Percentiles rank a stretch among this genome's conserved stretches.
Conservation (phyloP, 2,329 filamentous ascomycete genomes). For the Thelonectria discophora region DNA sequence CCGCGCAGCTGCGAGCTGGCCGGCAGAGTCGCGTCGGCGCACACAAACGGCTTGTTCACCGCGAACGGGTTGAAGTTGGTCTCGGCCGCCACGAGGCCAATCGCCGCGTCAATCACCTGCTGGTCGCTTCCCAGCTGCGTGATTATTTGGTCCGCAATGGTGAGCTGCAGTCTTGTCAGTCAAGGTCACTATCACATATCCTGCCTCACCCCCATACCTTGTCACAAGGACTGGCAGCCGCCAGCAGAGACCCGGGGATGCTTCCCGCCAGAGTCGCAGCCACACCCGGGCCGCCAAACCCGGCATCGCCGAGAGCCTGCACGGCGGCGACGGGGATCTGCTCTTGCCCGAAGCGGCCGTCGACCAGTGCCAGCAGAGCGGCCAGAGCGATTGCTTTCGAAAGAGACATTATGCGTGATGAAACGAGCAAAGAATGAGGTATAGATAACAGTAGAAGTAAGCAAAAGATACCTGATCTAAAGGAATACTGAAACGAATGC, state of each 20-base stretch:
- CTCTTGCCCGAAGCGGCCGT: constrained; percentile 72
- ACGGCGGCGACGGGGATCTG: constrained; percentile 66
- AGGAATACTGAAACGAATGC: constrained; percentile 41
- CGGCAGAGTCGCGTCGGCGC: constrained; percentile 69
- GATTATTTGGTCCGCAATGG: constrained; percentile 71
- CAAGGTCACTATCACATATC: not conserved
- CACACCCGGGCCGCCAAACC: constrained; percentile 65
- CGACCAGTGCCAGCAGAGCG: constrained; percentile 50
- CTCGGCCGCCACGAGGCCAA: constrained; percentile 71
- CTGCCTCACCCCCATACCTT: constrained; percentile 54
- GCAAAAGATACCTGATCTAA: constrained; percentile 32
- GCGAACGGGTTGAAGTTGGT: constrained; percentile 78
- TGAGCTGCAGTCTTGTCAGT: constrained; percentile 55
- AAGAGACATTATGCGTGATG: constrained; percentile 22
- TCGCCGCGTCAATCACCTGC: constrained; percentile 69
- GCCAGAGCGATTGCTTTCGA: constrained; percentile 33
- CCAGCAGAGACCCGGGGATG: constrained; percentile 70
- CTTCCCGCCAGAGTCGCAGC: constrained; percentile 71
- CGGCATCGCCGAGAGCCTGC: constrained; percentile 53
- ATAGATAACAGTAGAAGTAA: constrained; percentile 22
- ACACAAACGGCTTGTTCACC: constrained; percentile 68
- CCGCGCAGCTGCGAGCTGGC: constrained; percentile 68
- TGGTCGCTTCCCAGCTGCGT: constrained; percentile 66
- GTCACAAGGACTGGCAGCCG: constrained; percentile 70
- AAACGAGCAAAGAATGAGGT: constrained; percentile 8